phyloP scores from a whole-genome alignment of 257 asterid genomes.

The Solanum neorickii region DNA sequence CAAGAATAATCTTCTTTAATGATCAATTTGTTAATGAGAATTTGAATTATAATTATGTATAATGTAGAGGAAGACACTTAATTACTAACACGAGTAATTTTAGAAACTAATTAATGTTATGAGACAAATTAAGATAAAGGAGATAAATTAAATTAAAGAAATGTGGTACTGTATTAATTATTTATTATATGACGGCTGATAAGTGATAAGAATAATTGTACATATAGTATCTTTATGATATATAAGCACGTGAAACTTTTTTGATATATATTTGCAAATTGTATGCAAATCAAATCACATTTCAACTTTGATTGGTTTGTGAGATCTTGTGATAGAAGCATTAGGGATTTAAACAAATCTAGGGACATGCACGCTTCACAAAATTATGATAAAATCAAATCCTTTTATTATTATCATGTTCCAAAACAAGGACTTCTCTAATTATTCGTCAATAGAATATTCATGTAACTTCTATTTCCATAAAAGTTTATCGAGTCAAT shows the following conservation, averaged over 20 bases:
- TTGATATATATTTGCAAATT: background rate
- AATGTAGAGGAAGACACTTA: background rate
- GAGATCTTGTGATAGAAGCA: background rate
- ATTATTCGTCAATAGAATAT: constrained; percentile 2
- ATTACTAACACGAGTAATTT: background rate
- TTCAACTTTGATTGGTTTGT: background rate
- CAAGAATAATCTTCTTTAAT: background rate
- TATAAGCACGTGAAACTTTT: constrained; percentile 13
- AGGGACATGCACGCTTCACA: background rate
- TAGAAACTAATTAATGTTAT: background rate
- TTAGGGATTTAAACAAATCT: constrained; percentile 1
- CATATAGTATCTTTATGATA: background rate
- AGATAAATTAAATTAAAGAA: background rate
- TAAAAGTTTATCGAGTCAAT: background rate
- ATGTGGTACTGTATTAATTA: background rate
- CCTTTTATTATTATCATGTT: background rate
- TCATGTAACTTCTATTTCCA: background rate
- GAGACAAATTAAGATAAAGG: background rate
- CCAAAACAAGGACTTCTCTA: background rate
- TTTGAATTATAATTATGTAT: background rate
- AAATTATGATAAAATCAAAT: background rate
- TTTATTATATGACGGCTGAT: background rate
- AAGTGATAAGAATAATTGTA: constrained; percentile 1
- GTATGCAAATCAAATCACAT: constrained; percentile 7
- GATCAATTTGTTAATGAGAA: background rate